phyloP scores from a whole-genome alignment of 495 filamentous ascomycete species.

The Penicillium arizonense region DNA sequence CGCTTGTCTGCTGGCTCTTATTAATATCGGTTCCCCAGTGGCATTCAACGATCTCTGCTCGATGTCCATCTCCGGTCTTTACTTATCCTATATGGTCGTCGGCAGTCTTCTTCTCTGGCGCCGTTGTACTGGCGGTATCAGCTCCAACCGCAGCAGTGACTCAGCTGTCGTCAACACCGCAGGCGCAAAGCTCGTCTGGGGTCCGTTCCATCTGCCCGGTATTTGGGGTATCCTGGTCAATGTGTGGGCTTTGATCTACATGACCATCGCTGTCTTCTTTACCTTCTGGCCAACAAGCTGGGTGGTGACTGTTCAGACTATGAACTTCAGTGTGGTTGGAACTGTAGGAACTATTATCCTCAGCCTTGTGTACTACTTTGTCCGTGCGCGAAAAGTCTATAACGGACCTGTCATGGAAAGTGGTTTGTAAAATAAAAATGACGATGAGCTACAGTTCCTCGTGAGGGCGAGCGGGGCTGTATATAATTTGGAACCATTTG shows the following conservation, averaged over 20 bases:
- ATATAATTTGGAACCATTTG: neutral
- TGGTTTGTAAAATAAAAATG: neutral
- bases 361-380: conserved; percentile 44
- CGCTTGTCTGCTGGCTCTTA: conserved; percentile 39
- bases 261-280: conserved; percentile 48
- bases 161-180: conserved; percentile 23
- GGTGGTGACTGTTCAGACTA: conserved; percentile 28
- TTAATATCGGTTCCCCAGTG: conserved; percentile 45
- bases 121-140: conserved; percentile 37
- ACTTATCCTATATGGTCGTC: conserved; percentile 44
- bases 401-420: conserved; percentile 47
- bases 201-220: conserved; percentile 32
- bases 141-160: conserved; percentile 13
- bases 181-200: conserved; percentile 39
- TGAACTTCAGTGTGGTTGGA: conserved; percentile 49
- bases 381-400: conserved; percentile 41
- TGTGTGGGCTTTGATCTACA: conserved; percentile 38
- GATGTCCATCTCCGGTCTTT: conserved; percentile 41
- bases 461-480: neutral
- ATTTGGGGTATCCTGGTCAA: conserved; percentile 31
- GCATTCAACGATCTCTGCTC: conserved; percentile 48
- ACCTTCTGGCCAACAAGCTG: conserved; percentile 47
- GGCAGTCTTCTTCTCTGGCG: conserved; percentile 47
- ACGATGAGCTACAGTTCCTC: neutral
- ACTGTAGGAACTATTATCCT: conserved; percentile 41